Evolutionary conservation across 2,329 filamentous ascomycete genomes (phyloP).

Genomic region (Exserohilum rostratum): DNA sequence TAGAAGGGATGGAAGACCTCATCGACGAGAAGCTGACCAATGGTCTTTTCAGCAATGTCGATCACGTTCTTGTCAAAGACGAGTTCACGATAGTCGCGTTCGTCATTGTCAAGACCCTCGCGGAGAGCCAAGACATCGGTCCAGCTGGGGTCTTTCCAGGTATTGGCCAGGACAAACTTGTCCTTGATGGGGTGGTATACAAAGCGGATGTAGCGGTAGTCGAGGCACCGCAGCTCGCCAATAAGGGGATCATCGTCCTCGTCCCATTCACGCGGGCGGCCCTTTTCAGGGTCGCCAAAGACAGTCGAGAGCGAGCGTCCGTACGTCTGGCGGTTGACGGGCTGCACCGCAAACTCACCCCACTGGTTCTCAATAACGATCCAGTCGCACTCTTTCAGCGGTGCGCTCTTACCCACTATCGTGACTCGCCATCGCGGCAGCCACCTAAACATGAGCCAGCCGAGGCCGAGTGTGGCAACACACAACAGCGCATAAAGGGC

Average conservation of each 20-base stretch:
- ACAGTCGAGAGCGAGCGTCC: slow-evolving; percentile 68
- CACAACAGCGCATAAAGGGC: slow-evolving; percentile 73
- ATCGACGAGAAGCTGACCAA: slow-evolving; percentile 82
- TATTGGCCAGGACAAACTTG: slow-evolving; percentile 83
- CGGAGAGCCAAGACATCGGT: slow-evolving; percentile 76
- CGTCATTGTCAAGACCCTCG: slow-evolving; percentile 82
- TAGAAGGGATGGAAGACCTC: slow-evolving; percentile 99
- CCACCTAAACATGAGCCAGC: slow-evolving; percentile 87
- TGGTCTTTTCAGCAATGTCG: slow-evolving; percentile 88
- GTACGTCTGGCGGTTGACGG: slow-evolving; percentile 66
- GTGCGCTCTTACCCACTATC: slow-evolving; percentile 70
- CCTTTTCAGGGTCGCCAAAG: slow-evolving; percentile 71
- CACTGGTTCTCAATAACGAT: slow-evolving; percentile 97
- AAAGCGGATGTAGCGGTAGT: slow-evolving; percentile 94
- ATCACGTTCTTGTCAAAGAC: slow-evolving; percentile 92
- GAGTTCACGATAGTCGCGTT: slow-evolving; percentile 79
- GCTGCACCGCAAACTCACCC: slow-evolving; percentile 84
- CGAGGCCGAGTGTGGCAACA: slow-evolving; percentile 73
- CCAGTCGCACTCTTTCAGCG: slow-evolving; percentile 82
- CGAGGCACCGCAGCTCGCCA: slow-evolving; percentile 74
- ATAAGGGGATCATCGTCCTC: slow-evolving; percentile 79
- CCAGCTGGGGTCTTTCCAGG: slow-evolving; percentile 95
- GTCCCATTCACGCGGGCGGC: slow-evolving; percentile 70
- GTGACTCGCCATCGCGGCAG: slow-evolving; percentile 84
- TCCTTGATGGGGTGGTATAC: slow-evolving; percentile 89